These are phyloP conservation scores for Penicillium manginii DNA, from an alignment of 495 filamentous ascomycete genomes.

Conservation along the genomic window DNA sequence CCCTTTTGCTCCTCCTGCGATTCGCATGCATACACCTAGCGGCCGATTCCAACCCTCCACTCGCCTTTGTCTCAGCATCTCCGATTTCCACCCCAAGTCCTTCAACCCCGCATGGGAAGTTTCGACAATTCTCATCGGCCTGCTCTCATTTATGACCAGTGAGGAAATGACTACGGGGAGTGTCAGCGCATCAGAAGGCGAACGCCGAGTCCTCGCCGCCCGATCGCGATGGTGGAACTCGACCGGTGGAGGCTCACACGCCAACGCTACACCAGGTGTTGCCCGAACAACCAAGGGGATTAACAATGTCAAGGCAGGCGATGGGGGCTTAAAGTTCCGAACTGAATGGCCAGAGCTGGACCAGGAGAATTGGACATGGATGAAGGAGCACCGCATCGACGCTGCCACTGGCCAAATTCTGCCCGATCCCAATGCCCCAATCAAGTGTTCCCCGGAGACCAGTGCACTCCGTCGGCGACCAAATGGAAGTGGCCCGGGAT, in stretches of 20 bases:
- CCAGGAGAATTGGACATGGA: constrained; percentile 91
- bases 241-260: constrained; percentile 86
- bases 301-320: constrained; percentile 77
- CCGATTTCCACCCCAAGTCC: constrained; percentile 94
- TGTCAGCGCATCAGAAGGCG: constrained; percentile 75
- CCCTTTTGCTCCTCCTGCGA: constrained; percentile 94
- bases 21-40: constrained; percentile 97
- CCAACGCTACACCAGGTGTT: constrained; percentile 51
- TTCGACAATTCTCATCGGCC: constrained; percentile 90
- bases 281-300: constrained; percentile 55
- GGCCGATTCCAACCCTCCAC: constrained; percentile 93
- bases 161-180: constrained; percentile 99
- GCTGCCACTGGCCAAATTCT: constrained; percentile 68
- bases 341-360: constrained; percentile 91
- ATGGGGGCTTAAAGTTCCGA: constrained; percentile 88
- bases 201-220: constrained; percentile 77
- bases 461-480: constrained; percentile 68
- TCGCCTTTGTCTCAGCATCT: constrained; percentile 91
- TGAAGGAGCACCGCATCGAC: constrained; percentile 81
- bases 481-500: constrained; percentile 66
- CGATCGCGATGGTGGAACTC: constrained; percentile 95
- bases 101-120: constrained; percentile 99
- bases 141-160: constrained; percentile 96
- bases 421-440: constrained; percentile 44
- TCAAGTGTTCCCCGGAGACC: constrained; percentile 62